Base-by-base conservation (phyloP, 805 yeast species). In the Lipomyces lipofer region DNA sequence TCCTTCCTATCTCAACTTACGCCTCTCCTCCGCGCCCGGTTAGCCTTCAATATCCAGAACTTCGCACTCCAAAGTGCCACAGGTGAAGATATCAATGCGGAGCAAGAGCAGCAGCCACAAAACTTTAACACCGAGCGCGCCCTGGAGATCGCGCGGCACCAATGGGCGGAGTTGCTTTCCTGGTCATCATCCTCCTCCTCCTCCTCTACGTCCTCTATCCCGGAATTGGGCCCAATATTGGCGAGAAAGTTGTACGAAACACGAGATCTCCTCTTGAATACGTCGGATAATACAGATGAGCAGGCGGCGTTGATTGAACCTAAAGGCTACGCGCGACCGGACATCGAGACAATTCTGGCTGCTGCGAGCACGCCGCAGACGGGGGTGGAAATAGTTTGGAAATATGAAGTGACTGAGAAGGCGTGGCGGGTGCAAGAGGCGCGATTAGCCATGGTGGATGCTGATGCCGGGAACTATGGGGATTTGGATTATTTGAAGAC, bases 341-440 rank as follows among this genome's bases (percentile, higher is more conserved):
- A 57, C 39, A 32, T 13, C 4, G 61, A 57, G 33, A 52, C 55
- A 6, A 7, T 43, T 7, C 42, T 54, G 17, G 51, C 38, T 2
- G 8, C 40, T 4, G 49, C 32, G 12, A 27, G n/a, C 21, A 22
- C 54, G n/a, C 45, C 50, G 2, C 39, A 19, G 19, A 17, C 32
- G 21, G 52, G 27, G 7, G 32, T 54, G 19, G 45, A 32, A 8
- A 27, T 57, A 13, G 24, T 47, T 2, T 57, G 52, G 52, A 33
- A 22, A 21, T 57, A 49, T 49, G 53, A 43, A 19, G 5, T 17
- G 1, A 33, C 15, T 10, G 61, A 57, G 45, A n/a, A 10, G 7
- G 48, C 50, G 7, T 57, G 61, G 61, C 36, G 50, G 10, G 53
- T 57, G 13, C 33, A 48, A 21, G 59, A 57, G 15, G 59, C 45